Percentiles rank a stretch among this genome's conserved stretches.
phyloP scores from a whole-genome alignment of 306 rosid genomes.

The Quercus suber region DNA sequence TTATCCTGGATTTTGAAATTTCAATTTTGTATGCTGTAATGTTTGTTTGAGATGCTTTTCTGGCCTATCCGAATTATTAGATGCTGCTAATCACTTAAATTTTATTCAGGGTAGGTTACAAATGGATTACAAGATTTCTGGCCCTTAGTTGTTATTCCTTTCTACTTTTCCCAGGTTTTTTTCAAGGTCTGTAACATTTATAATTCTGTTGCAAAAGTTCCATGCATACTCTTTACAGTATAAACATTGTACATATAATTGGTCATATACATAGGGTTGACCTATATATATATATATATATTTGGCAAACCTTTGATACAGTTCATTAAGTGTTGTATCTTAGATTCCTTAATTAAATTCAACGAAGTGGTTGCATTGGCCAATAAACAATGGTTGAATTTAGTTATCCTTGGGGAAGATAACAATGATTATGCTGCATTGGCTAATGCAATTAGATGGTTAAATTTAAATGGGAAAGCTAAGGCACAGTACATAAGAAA shows the following conservation, averaged over 20 bases:
- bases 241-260: neutral
- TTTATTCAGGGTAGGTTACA: conserved; percentile 89
- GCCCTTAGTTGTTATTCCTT: conserved; percentile 73
- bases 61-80: neutral
- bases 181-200: conserved; percentile 61
- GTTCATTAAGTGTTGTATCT: no score
- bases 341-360: no score
- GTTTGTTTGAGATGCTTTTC: conserved; percentile 15
- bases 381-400: no score
- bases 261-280: conserved; percentile 12
- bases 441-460: no score
- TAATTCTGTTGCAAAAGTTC: conserved; percentile 10
- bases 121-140: conserved; percentile 72
- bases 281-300: neutral
- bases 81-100: conserved; percentile 48
- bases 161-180: conserved; percentile 68
- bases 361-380: no score
- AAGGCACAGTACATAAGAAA: no score
- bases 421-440: no score
- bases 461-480: no score
- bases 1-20: neutral
- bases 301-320: no score
- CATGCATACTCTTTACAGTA: neutral
- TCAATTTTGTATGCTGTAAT: conserved; percentile 4
- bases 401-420: no score